A percentile compares a stretch with the other conserved stretches of the same genome.
Evolutionary conservation across 106 monocot species (phyloP).

Genomic region (Vanilla planifolia): DNA sequence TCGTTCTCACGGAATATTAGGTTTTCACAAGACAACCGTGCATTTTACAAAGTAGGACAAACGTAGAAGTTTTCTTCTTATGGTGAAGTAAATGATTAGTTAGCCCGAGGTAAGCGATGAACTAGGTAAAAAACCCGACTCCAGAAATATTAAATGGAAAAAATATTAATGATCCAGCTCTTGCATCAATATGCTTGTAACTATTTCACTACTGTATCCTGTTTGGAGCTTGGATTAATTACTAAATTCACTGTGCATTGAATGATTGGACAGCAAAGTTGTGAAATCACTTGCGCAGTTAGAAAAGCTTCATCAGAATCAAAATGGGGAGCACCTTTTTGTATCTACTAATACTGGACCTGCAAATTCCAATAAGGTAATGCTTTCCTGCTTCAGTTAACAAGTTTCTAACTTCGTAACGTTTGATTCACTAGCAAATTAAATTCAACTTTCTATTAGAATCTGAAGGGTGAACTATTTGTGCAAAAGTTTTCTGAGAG

Average conservation of each 20-base stretch:
- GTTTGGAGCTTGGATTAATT: too few relatives aligned
- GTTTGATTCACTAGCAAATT: neutral
- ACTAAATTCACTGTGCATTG: neutral
- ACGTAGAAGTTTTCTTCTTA: too few relatives aligned
- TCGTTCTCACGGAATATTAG: too few relatives aligned
- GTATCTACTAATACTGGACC: slow-evolving; percentile 29
- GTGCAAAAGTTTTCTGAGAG: slow-evolving; percentile 63
- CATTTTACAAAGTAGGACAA: too few relatives aligned
- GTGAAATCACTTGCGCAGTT: slow-evolving; percentile 72
- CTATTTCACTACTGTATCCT: too few relatives aligned
- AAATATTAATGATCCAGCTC: too few relatives aligned
- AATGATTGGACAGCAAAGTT: slow-evolving; percentile 54
- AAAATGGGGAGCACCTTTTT: slow-evolving; percentile 62
- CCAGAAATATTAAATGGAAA: too few relatives aligned
- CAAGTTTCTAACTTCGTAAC: neutral
- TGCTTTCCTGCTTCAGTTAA: neutral
- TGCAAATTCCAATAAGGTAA: slow-evolving; percentile 54
- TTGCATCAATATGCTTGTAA: too few relatives aligned
- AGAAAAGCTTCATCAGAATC: slow-evolving; percentile 55
- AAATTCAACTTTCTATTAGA: slow-evolving; percentile 24
- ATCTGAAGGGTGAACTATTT: slow-evolving; percentile 64
- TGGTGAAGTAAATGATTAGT: too few relatives aligned
- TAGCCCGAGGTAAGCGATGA: too few relatives aligned
- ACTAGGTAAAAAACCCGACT: too few relatives aligned
- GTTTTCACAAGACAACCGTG: too few relatives aligned